phyloP scores from a whole-genome alignment of 139 green algal species.

The Chlorella sorokiniana region DNA sequence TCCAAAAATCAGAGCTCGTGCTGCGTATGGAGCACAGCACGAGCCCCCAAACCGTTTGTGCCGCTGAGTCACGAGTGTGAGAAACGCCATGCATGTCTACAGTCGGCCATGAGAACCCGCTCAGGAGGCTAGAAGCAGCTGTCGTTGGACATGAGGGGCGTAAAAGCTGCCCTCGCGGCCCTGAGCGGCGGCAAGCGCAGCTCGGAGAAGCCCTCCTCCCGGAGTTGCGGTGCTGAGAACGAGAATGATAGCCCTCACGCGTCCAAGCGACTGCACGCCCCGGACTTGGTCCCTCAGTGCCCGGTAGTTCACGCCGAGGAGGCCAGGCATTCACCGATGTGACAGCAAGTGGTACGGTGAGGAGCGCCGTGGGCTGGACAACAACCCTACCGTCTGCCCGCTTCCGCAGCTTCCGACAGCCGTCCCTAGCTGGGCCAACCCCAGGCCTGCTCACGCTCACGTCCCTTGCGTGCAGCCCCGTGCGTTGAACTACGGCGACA shows the following conservation, averaged over 20 bases:
- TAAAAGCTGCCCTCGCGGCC: background rate
- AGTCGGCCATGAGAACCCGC: background rate
- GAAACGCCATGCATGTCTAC: too few species aligned
- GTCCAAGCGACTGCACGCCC: constrained; percentile 8
- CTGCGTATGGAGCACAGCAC: too few species aligned
- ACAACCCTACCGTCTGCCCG: background rate
- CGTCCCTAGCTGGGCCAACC: background rate
- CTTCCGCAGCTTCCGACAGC: background rate
- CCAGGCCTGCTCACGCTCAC: background rate
- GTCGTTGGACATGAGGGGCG: too few species aligned
- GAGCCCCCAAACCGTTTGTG: too few species aligned
- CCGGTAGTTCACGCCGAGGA: background rate
- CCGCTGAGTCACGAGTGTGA: too few species aligned
- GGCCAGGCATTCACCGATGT: background rate
- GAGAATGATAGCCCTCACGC: constrained; percentile 13
- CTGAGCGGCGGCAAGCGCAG: constrained; percentile 2
- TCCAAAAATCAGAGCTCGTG: too few species aligned
- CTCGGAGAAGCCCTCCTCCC: background rate
- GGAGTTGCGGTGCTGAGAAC: background rate
- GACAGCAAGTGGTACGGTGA: constrained; percentile 7
- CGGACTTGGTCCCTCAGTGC: background rate
- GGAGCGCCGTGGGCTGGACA: too few species aligned
- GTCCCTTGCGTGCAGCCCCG: background rate
- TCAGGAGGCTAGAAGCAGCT: background rate
- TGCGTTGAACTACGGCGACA: constrained; percentile 6